A percentile compares a stretch with the other conserved stretches of the same genome.
These are phyloP conservation scores for Dictyostelium discoideum DNA, from an alignment of 78 protist genomes.

Conservation along the genomic window DNA sequence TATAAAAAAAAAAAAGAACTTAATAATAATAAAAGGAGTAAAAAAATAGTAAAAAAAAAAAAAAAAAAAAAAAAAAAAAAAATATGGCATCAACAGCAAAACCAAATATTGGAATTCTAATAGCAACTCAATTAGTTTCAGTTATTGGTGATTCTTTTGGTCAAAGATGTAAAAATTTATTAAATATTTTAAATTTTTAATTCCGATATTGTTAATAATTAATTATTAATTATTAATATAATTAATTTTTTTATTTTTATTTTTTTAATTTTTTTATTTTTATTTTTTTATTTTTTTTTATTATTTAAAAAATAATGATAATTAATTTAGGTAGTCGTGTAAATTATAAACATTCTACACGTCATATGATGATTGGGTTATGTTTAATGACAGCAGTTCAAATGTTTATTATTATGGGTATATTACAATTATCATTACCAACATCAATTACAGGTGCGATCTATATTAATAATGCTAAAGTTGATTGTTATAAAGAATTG, in stretches of 20 bases:
- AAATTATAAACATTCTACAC: conserved; percentile 19
- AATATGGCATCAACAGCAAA: background rate
- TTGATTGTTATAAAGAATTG: conserved; percentile 57
- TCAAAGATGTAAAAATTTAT: conserved; percentile 45
- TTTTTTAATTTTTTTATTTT: background rate
- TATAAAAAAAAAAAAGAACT: no score
- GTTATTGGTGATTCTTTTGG: conserved; percentile 82
- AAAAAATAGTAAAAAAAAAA: background rate
- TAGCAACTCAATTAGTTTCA: conserved; percentile 25
- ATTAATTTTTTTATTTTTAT: background rate
- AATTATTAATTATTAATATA: background rate
- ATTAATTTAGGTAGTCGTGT: conserved; percentile 36
- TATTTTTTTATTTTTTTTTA: background rate
- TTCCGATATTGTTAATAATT: no score
- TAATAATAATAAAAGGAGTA: background rate
- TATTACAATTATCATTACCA: conserved; percentile 61
- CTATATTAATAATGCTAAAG: conserved; percentile 6
- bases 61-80: background rate
- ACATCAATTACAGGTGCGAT: conserved; percentile 59
- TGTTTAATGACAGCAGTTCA: conserved; percentile 63
- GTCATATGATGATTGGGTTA: conserved; percentile 79
- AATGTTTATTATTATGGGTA: conserved; percentile 62
- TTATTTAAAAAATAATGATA: background rate
- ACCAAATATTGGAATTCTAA: conserved; percentile 32
- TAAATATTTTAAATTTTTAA: background rate